Conservation (phyloP, 257 asterid genomes). For the Przewalskia tangutica region DNA sequence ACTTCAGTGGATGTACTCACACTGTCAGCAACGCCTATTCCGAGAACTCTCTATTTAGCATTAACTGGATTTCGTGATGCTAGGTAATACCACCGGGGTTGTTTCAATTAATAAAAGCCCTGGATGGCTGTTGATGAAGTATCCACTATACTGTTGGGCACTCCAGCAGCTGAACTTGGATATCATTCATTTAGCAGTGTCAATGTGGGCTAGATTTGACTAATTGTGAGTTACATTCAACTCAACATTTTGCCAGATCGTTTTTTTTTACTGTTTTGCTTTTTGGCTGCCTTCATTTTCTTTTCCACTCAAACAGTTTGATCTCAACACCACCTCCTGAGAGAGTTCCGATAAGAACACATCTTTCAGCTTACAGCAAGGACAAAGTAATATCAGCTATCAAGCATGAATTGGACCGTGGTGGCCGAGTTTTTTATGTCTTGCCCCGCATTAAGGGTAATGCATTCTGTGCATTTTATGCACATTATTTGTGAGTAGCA, state of each 20-base stretch:
- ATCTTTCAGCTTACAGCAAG: slow-evolving; percentile 68
- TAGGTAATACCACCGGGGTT: slow-evolving; percentile 43
- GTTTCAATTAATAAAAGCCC: background rate
- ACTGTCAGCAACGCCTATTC: slow-evolving; percentile 97
- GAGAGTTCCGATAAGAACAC: slow-evolving; percentile 92
- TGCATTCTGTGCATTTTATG: background rate
- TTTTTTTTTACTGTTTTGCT: background rate
- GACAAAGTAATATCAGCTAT: slow-evolving; percentile 73
- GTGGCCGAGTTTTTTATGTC: slow-evolving; percentile 90
- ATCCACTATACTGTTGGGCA: slow-evolving; percentile 3
- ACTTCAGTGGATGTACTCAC: slow-evolving; percentile 95
- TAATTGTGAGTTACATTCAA: slow-evolving; percentile 2
- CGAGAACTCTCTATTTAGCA: slow-evolving; percentile 92
- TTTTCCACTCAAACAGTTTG: slow-evolving; percentile 41
- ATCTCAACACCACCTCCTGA: slow-evolving; percentile 96
- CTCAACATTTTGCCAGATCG: background rate
- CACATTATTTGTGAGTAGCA: background rate
- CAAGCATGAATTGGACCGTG: slow-evolving; percentile 79
- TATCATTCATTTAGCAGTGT: background rate
- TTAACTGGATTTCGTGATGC: slow-evolving; percentile 98
- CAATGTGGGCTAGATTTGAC: slow-evolving; percentile 1
- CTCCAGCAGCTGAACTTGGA: slow-evolving; percentile 1
- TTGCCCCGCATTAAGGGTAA: slow-evolving; percentile 95
- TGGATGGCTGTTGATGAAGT: slow-evolving; percentile 1
- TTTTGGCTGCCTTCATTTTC: background rate